Evolutionary conservation across 2,329 filamentous ascomycete species (phyloP).

Genomic region (Phyllosticta citrichinensis): DNA sequence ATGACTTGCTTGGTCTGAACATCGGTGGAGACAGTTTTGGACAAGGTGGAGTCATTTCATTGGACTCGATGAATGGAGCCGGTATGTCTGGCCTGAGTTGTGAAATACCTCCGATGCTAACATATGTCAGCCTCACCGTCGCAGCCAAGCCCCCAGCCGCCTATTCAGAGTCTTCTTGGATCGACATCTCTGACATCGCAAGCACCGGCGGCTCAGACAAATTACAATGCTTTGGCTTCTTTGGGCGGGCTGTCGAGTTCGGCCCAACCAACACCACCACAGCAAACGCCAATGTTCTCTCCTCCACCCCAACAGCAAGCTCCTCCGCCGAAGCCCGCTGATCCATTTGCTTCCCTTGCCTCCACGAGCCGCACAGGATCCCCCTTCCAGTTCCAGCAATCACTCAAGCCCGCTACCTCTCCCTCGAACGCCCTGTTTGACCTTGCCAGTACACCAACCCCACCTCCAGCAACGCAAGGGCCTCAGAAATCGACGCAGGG

Average conservation of each 20-base stretch:
- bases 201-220: slow-evolving; percentile 38
- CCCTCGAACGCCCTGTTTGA: slow-evolving; percentile 26
- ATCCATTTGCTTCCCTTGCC: slow-evolving; percentile 52
- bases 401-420: slow-evolving; percentile 25
- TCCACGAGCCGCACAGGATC: slow-evolving; percentile 41
- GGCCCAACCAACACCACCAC: slow-evolving; percentile 37
- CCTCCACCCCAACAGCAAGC: slow-evolving; percentile 27
- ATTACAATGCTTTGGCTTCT: slow-evolving; percentile 48
- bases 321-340: slow-evolving; percentile 28
- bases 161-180: slow-evolving; percentile 49
- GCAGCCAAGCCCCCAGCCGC: slow-evolving; percentile 37
- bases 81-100: slow-evolving; percentile 7
- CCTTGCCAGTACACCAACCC: slow-evolving; percentile 18
- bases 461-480: neutral
- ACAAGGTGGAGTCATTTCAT: slow-evolving; percentile 69
- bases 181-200: slow-evolving; percentile 30
- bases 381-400: slow-evolving; percentile 40
- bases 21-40: slow-evolving; percentile 58
- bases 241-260: slow-evolving; percentile 31
- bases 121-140: slow-evolving; percentile 11
- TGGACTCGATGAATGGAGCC: slow-evolving; percentile 49
- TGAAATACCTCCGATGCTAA: neutral
- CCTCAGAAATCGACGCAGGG: slow-evolving; percentile 31
- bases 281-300: slow-evolving; percentile 29
- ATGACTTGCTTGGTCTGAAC: slow-evolving; percentile 82